Evolutionary conservation across 2,329 filamentous ascomycete genomes (phyloP), one percentile per base, ranked within the genome.

Genomic region (Aaosphaeria arxii): DNA sequence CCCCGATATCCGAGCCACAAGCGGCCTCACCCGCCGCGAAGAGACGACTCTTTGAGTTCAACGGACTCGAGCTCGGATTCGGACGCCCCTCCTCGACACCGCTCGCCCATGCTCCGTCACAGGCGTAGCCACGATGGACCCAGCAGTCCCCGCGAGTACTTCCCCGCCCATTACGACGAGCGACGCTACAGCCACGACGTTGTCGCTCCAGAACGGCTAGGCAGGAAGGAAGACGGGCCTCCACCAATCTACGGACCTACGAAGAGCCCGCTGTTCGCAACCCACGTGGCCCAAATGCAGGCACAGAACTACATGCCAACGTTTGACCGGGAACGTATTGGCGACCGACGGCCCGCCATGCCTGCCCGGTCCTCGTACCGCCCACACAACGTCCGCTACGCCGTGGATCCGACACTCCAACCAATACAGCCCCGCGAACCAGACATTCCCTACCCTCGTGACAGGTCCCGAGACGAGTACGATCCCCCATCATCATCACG

Each of bases 261-360:
- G 2, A 71, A 71, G 40, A 63, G 67, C 1, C 76, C 75, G 4
- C 56, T 77, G 3, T 78, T 78, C 50, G 76, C 76, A 4, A 73
- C 74, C 1, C 72, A 74, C 11, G 68, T 76, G 4, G 72, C 73
- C 5, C 67, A 71, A 29, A 46, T 71, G 32, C 63, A 72, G 48
- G 59, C 62, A 30, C 57, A 62, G 1, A 63, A 60, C 29, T 63
- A 67, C 50, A 24, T 24, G 17, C 17, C 17, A 24, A 24, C 17
- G 17, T 24, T 24, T 3, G 17, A 24, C 17, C 17, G 17, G 17
- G 17, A 24, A 3, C 17, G 17, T 24, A n/a, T 36, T n/a, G 63
- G 69, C 43, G 62, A 65, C 6, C 51, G 57, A 4, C 48, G 65
- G 13, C 66, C 67, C 2, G 42, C 51, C 2, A 58, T 68, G 58